Evolutionary conservation across 306 rosid genomes (phyloP), one percentile per base, ranked within the genome.

Genomic region (Corylus heterophylla): DNA sequence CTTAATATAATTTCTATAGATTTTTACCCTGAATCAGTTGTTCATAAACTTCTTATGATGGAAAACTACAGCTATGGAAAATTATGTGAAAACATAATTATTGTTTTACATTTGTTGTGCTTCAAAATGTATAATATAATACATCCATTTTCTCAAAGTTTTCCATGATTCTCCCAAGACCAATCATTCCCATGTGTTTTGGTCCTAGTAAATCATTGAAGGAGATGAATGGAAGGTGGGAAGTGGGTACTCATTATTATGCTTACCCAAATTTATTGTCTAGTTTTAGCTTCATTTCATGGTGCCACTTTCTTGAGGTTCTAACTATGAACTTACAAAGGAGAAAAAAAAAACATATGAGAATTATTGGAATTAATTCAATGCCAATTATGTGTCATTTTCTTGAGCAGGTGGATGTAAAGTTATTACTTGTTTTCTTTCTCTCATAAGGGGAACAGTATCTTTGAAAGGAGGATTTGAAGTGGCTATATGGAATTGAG

Each of bases 401-500:
- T 86, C 78, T 71, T 50, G 74, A 62, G 84, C 74, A 55, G 81
- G 54, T 77, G 85, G 79, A 69, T 78, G 75, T 80, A 82, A 86
- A 83, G 85, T 80, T 64, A 51, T 48, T 39, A 77, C 74, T 77
- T 84, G 86, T 85, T 88, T 88, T 51, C 74, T 81, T 75, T 86
- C 74, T 66, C 84, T 51, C 50, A 25, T 51, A 59, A 66, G 63
- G 69, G 78, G 49, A 80, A 80, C 67, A 59, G 88, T 71, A 69
- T 74, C 62, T 75, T 56, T 71, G 81, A 51, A 83, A 66, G 76
- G 50, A 58, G 79, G 89, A 66, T 66, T 79, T 75, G 88, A 82
- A 73, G 74, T 81, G 83, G 76, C 76, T 44, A 54, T 70, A 51
- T 74, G 78, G 51, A 70, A 78, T 87, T 73, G 84, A 62, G 58